These are phyloP conservation scores for Neonectria hederae DNA, from an alignment of 2,329 filamentous ascomycete genomes.

Conservation along the genomic window DNA sequence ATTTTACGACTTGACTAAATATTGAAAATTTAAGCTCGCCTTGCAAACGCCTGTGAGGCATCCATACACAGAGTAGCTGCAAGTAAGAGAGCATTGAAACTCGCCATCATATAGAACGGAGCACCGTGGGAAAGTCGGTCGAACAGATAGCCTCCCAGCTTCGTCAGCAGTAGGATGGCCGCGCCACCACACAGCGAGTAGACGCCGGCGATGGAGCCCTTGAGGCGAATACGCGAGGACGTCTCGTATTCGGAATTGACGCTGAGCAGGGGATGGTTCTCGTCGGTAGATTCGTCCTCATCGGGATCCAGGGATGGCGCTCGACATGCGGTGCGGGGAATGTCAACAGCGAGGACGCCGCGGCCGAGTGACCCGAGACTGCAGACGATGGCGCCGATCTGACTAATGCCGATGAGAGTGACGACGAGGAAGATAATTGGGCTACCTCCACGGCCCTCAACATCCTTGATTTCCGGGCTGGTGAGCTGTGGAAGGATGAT, in stretches of 20 bases:
- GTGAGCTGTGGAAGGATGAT: conserved; percentile 76
- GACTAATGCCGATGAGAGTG: conserved; percentile 85
- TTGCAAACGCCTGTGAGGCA: conserved; percentile 52
- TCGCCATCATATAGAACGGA: conserved; percentile 94
- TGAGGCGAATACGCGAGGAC: conserved; percentile 69
- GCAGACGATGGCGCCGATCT: conserved; percentile 96
- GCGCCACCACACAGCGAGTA: conserved; percentile 92
- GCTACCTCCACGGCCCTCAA: conserved; percentile 72
- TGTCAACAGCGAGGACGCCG: conserved; percentile 72
- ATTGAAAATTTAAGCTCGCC: conserved; percentile 20
- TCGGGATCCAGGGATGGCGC: conserved; percentile 45
- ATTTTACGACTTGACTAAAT: background rate
- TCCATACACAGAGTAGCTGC: conserved; percentile 63
- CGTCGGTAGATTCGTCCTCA: conserved; percentile 54
- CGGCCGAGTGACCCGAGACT: conserved; percentile 88
- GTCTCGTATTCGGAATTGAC: conserved; percentile 44
- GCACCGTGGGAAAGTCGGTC: conserved; percentile 77
- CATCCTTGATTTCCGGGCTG: conserved; percentile 77
- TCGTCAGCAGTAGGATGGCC: conserved; percentile 90
- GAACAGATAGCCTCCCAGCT: conserved; percentile 87
- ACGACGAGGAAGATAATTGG: conserved; percentile 79
- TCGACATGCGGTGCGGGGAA: conserved; percentile 40
- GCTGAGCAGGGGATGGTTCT: conserved; percentile 51
- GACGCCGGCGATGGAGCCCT: conserved; percentile 93
- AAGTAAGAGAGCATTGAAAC: conserved; percentile 81